phyloP scores from a whole-genome alignment of 2,329 filamentous ascomycete genomes.

The Ophiostoma populinum region DNA sequence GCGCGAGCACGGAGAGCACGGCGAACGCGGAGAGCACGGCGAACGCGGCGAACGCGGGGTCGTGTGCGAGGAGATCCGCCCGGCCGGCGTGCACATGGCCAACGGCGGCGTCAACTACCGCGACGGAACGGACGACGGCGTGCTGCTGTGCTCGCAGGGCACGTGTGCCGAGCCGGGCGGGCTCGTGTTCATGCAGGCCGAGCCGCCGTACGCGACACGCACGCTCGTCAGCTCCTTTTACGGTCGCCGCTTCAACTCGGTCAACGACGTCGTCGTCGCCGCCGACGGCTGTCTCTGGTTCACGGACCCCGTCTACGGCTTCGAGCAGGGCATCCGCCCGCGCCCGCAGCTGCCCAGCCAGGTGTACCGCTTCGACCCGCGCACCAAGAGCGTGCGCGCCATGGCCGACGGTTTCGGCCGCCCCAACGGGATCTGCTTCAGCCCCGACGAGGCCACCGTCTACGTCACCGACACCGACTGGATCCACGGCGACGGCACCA shows the following conservation, averaged over 20 bases:
- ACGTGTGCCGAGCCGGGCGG: conserved; percentile 18
- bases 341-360: conserved; percentile 26
- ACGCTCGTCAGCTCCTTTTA: conserved; percentile 25
- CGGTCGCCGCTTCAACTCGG: conserved; percentile 28
- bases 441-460: conserved; percentile 20
- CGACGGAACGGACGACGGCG: conserved; percentile 18
- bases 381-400: conserved; percentile 23
- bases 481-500: conserved; percentile 15
- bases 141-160: conserved; percentile 15
- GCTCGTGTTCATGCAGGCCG: conserved; percentile 17
- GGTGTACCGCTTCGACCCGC: conserved; percentile 28
- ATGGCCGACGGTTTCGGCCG: conserved; percentile 29
- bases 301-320: conserved; percentile 27
- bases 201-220: conserved; percentile 16
- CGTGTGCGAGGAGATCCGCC: conserved; percentile 3
- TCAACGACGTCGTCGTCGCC: conserved; percentile 24
- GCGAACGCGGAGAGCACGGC: no score
- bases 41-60: no score
- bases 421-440: conserved; percentile 25
- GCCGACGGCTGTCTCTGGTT: conserved; percentile 28
- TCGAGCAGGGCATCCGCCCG: conserved; percentile 26
- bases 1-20: background rate
- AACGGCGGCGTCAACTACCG: conserved; percentile 20
- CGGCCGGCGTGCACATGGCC: conserved; percentile 4
- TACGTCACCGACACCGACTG: conserved; percentile 26